Evolutionary conservation across 495 filamentous ascomycete genomes (phyloP).

Genomic region (Penicillium manginii): DNA sequence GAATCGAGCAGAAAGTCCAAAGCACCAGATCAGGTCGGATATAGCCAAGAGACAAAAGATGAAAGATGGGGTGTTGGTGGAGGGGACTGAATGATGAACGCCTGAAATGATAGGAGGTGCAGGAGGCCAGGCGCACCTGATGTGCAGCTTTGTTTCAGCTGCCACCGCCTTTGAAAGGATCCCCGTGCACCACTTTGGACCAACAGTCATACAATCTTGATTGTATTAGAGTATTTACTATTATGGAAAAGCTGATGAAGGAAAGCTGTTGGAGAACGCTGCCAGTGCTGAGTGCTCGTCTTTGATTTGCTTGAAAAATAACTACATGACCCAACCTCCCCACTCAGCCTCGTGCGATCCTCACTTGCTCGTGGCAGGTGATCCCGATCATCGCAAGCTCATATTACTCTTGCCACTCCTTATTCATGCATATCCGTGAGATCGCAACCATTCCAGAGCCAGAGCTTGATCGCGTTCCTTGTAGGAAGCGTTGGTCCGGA

Average conservation of each 20-base stretch:
- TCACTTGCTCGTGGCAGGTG: slow-evolving; percentile 21
- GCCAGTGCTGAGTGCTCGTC: too few relatives aligned
- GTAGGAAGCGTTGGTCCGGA: slow-evolving; percentile 77
- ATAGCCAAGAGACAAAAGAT: slow-evolving; percentile 19
- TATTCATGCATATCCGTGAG: slow-evolving; percentile 60
- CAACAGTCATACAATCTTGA: too few relatives aligned
- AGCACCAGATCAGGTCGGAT: slow-evolving; percentile 13
- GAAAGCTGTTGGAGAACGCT: too few relatives aligned
- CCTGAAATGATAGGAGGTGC: slow-evolving; percentile 44
- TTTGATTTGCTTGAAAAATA: too few relatives aligned
- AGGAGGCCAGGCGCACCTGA: slow-evolving; percentile 36
- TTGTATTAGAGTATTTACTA: too few relatives aligned
- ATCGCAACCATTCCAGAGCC: slow-evolving; percentile 71
- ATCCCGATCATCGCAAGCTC: not conserved
- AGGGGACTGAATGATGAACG: slow-evolving; percentile 32
- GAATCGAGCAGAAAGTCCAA: not conserved
- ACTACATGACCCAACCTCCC: too few relatives aligned
- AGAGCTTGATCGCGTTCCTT: slow-evolving; percentile 68
- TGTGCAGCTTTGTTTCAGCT: slow-evolving; percentile 38
- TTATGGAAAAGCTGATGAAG: too few relatives aligned
- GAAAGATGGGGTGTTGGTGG: slow-evolving; percentile 20
- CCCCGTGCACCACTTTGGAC: not conserved
- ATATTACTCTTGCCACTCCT: too few relatives aligned
- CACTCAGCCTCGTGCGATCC: slow-evolving; percentile 1
- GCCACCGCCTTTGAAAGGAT: slow-evolving; percentile 17